Conservation (phyloP, 352 stramenopile genomes). For the Phytopythium boreale region DNA sequence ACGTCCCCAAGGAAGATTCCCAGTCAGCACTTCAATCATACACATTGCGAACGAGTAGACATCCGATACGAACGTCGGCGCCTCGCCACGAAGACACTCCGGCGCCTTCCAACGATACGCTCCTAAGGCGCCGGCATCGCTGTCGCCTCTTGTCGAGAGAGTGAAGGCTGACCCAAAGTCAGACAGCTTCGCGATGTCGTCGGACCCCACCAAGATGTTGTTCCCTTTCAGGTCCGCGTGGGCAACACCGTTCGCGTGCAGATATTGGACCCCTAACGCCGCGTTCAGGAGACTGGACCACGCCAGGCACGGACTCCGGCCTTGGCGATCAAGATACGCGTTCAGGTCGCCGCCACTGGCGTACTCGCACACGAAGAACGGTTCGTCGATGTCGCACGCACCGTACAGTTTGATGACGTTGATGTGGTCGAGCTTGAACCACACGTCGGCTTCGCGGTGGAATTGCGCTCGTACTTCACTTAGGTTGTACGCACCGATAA, state of each 20-base stretch:
- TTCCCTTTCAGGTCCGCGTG: slow-evolving; percentile 17
- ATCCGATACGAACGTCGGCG: not conserved
- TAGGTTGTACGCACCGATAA: not conserved
- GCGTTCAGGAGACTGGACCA: slow-evolving; percentile 19
- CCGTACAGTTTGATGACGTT: slow-evolving; percentile 32
- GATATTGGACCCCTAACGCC: slow-evolving; percentile 34
- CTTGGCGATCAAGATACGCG: not conserved
- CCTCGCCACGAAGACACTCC: slow-evolving; percentile 10
- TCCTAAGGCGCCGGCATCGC: not conserved
- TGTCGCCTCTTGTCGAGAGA: not conserved
- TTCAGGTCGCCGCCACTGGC: slow-evolving; percentile 10
- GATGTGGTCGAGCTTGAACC: slow-evolving; percentile 29
- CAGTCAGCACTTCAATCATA: slow-evolving; percentile 1
- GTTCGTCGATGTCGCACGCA: slow-evolving; percentile 18
- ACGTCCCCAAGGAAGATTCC: not conserved
- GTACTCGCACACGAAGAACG: slow-evolving; percentile 19
- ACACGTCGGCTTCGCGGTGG: slow-evolving; percentile 22
- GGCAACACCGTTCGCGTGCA: slow-evolving; percentile 7
- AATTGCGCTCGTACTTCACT: slow-evolving; percentile 15
- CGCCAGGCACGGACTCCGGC: not conserved
- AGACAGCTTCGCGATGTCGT: slow-evolving; percentile 10
- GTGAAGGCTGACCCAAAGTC: slow-evolving; percentile 20
- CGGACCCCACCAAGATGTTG: slow-evolving; percentile 16
- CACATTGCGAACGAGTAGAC: slow-evolving; percentile 6
- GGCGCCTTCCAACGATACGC: slow-evolving; percentile 31